Evolutionary conservation across 2,329 filamentous ascomycete species (phyloP), one percentile per base, ranked within the genome.

Genomic region (Claviceps humidiphila): DNA sequence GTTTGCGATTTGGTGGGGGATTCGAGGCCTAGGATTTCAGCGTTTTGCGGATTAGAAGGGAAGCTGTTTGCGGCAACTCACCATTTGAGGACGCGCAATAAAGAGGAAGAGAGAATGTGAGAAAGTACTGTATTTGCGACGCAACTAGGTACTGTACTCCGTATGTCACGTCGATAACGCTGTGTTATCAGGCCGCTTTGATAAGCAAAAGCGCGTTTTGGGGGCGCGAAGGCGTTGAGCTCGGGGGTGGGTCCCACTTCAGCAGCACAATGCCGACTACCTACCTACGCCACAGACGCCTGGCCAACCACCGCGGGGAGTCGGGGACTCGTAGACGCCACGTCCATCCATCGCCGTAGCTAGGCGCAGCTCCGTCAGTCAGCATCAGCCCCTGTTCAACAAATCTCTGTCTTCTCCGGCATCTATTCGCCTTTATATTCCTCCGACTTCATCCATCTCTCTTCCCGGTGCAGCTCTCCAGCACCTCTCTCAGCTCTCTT

Each of bases 1-100:
- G 71, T 60, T 72, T 74, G 57, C 71, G 71, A 58, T 69, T 71
- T 51, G 41, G 26, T 38, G 64, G 56, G 44, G 60, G 56, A 16
- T 63, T 57, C 62, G 65, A 41, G 3, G 22, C 43, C 38, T 52
- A 41, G 9, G 4, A 7, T 41, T 16, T 41, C 7, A 20, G 17
- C 9, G 11, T 4, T 9, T 42, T 42, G 41, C 17, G 41, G 17
- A 14, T 13, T 17, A 14, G 1, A n/a, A 41, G n/a, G 39, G 20
- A 9, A 11, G 4, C 39, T 4, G 2, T 34, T 34, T 11, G 41
- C 41, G 41, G 22, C 30, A 34, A 38, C 46, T 47, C 17, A 47
- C 46, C 46, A 47, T 47, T 39, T 11, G 38, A 7, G 5, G 11
- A 47, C 46, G 17, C n/a, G 17, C 46, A 43, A 43, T 24, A 16